Evolutionary conservation across 352 stramenopile species (phyloP), one percentile per base, ranked within the genome.

Genomic region (Hyaloperonospora brassicae): DNA sequence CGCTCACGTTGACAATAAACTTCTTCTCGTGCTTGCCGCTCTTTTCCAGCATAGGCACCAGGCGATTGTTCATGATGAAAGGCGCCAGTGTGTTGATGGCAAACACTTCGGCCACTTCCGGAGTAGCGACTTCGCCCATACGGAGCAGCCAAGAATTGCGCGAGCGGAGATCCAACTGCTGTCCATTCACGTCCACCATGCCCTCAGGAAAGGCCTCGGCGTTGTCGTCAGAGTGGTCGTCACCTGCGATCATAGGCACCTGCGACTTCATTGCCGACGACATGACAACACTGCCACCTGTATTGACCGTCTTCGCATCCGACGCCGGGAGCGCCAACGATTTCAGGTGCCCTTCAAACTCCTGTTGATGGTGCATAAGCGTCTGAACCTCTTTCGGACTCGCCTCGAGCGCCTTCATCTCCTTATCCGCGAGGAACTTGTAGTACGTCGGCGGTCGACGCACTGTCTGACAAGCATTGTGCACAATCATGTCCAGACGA

Each of bases 391-490:
- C 69, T 40, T 70, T 63, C 6, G 64, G 52, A 25, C 73, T 77
- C 30, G 75, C 57, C 50, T 84, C 69, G 0, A 93, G 57, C 23
- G 78, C 62, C 45, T 81, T 76, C 11, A 73, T 86, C 52, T 94
- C 84, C 52, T 92, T 92, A n/a, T 89, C 73, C 38, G 92, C 82
- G 12, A 94, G 63, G 42, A 95, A 89, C 43, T 89, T 62, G 73
- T 98, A 98, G 77, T 98, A 98, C 14, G 79, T 87, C 9, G 84
- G 80, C 42, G 95, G 95, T 14, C 95, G 82, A 57, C 95, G 86
- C 27, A 98, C 84, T 1, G 95, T 98, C 76, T 98, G 95, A 73
- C 95, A 98, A 8, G 95, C 95, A 67, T 98, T 98, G 73, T 98
- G 97, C 50, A 98, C 94, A 42, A 98, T 83, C 38, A 98, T 87